Conservation (phyloP, 139 green algal genomes). For the Pleodorina starrii region DNA sequence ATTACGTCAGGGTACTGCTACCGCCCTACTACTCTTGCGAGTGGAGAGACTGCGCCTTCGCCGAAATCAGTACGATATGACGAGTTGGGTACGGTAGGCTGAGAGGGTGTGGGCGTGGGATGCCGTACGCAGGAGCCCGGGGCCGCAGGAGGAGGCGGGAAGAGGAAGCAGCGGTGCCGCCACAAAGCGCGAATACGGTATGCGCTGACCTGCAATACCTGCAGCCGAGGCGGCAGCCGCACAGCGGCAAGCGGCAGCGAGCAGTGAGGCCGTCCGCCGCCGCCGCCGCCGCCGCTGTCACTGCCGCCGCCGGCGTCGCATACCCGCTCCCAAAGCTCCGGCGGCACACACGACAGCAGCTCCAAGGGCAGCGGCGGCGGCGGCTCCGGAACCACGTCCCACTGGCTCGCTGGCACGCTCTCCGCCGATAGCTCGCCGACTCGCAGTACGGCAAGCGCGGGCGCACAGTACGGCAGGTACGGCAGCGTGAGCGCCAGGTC, state of each 20-base stretch:
- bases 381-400: conserved; percentile 15
- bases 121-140: too few species aligned
- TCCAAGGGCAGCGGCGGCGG: conserved; percentile 2
- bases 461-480: neutral
- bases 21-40: too few species aligned
- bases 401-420: neutral
- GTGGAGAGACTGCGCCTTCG: too few species aligned
- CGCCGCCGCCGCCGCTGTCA: neutral
- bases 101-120: too few species aligned
- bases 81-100: too few species aligned
- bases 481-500: conserved; percentile 27
- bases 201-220: neutral
- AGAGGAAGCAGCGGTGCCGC: too few species aligned
- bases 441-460: conserved; percentile 5
- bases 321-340: neutral
- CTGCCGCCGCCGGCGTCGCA: neutral
- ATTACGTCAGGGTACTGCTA: too few species aligned
- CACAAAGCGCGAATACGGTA: too few species aligned
- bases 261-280: neutral
- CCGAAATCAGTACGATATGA: too few species aligned
- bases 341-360: neutral
- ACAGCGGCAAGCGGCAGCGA: neutral
- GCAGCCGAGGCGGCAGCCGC: conserved; percentile 26
- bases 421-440: conserved; percentile 33
- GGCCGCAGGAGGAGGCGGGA: too few species aligned